phyloP scores from a whole-genome alignment of 2,329 filamentous ascomycete species.

The Diaporthe citrichinensis region DNA sequence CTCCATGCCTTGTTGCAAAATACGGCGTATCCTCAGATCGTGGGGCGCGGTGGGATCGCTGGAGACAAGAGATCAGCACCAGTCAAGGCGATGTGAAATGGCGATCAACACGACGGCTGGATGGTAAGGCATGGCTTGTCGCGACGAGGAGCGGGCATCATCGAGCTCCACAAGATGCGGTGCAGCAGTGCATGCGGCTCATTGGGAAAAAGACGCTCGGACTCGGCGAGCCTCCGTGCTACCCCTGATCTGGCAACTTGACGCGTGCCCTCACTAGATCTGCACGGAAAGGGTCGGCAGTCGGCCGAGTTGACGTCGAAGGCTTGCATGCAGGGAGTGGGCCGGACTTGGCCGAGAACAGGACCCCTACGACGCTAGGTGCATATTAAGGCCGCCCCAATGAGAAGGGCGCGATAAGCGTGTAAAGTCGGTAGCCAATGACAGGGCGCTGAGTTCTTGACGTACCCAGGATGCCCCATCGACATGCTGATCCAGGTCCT shows the following conservation, averaged over 20 bases:
- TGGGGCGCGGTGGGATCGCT: slow-evolving; percentile 1
- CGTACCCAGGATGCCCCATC: slow-evolving; percentile 20
- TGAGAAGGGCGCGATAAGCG: slow-evolving; percentile 38
- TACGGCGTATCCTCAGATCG: slow-evolving; percentile 1
- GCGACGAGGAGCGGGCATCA: slow-evolving; percentile 11
- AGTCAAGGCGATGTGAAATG: slow-evolving; percentile 20
- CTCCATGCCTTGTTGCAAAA: neutral
- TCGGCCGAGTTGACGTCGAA: slow-evolving; percentile 40
- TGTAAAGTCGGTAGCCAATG: slow-evolving; percentile 13
- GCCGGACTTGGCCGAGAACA: slow-evolving; percentile 41
- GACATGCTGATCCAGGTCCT: slow-evolving; percentile 19
- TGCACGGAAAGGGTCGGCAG: slow-evolving; percentile 35
- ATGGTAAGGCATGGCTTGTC: neutral
- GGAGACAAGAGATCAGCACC: slow-evolving; percentile 8
- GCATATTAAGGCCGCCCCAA: slow-evolving; percentile 23
- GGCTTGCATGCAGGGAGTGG: slow-evolving; percentile 16
- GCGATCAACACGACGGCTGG: slow-evolving; percentile 28
- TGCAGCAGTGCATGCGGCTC: slow-evolving; percentile 27
- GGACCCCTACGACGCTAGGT: slow-evolving; percentile 25
- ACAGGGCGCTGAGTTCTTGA: no score
- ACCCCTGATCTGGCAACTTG: slow-evolving; percentile 39
- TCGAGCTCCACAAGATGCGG: neutral
- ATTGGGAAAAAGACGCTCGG: neutral
- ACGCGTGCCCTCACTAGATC: slow-evolving; percentile 36
- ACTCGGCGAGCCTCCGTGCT: slow-evolving; percentile 37